Evolutionary conservation across 257 asterid genomes (phyloP), one percentile per base, ranked within the genome.

Genomic region (Thymus mandschuricus): DNA sequence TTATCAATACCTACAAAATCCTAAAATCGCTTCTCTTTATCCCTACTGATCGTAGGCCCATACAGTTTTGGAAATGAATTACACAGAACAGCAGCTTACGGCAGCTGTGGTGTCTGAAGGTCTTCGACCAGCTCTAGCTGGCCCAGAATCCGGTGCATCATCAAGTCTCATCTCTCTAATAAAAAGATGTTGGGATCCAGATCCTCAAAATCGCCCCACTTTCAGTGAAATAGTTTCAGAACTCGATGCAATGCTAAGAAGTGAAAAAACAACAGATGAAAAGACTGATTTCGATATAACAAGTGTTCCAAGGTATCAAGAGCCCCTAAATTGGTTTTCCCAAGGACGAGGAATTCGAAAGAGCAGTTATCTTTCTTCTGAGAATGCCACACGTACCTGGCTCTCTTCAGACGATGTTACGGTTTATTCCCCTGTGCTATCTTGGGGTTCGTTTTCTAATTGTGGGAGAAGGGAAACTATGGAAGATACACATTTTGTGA

Each of bases 401-500:
- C 57, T 85, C 67, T 64, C 89, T 60, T 59, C 89, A 41, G 74
- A 73, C 60, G 83, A 81, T 81, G 57, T 74, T 78, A 67, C 41
- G 45, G 74, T 66, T 62, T 89, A 94, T 78, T 72, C 50, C 63
- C 99, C 99, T 1, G 88, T 84, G 58, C 83, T 94, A 9, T 86
- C 95, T 68, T 94, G 91, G 80, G 99, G 99, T 58, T 88, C 99
- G 52, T 94, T 86, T 78, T 84, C 98, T 62, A 84, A 93, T 71
- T 88, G 98, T 75, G 99, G 99, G 81, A 86, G 92, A 82, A 86
- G 98, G 82, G 98, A 94, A 84, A 81, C 90, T 40, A 94, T 94
- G 98, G 98, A 94, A 83, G 98, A 91, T 49, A 82, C 85, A 8
- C 96, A 88, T 84, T 86, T 88, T 81, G 78, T 94, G 72, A 69